Conservation (phyloP, 805 yeast species). For the Barnettozyma botsteinii region DNA sequence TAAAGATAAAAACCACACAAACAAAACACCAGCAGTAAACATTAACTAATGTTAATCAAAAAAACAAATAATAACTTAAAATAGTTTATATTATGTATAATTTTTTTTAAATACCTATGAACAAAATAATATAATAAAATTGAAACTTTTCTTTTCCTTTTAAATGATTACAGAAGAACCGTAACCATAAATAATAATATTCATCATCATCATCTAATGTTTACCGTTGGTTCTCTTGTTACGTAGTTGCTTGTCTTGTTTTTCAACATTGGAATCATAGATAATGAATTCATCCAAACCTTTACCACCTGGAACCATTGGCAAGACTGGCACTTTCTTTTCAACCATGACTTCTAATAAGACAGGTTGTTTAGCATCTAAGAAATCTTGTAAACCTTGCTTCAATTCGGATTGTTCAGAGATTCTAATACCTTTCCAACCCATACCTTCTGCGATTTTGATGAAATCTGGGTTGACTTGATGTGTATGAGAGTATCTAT, state of each 20-base stretch:
- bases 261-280: conserved; percentile 79
- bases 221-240: conserved; percentile 66
- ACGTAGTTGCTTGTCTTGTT: conserved; percentile 62
- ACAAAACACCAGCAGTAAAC: too few species aligned
- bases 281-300: conserved; percentile 88
- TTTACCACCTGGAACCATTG: conserved; percentile 97
- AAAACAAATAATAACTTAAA: too few species aligned
- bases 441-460: conserved; percentile 93
- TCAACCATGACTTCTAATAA: conserved; percentile 88
- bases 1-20: too few species aligned
- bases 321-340: conserved; percentile 88
- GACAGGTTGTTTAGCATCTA: conserved; percentile 69
- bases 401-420: conserved; percentile 60
- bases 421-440: conserved; percentile 75
- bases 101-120: too few species aligned
- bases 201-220: conserved; percentile 38
- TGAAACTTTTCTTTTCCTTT: too few species aligned
- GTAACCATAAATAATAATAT: too few species aligned
- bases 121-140: too few species aligned
- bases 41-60: too few species aligned
- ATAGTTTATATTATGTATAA: too few species aligned
- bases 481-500: conserved; percentile 97
- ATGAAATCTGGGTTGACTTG: conserved; percentile 92
- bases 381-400: conserved; percentile 56
- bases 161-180: too few species aligned